Evolutionary conservation across 2,329 filamentous ascomycete genomes (phyloP).

Genomic region (Beauveria sp.): DNA sequence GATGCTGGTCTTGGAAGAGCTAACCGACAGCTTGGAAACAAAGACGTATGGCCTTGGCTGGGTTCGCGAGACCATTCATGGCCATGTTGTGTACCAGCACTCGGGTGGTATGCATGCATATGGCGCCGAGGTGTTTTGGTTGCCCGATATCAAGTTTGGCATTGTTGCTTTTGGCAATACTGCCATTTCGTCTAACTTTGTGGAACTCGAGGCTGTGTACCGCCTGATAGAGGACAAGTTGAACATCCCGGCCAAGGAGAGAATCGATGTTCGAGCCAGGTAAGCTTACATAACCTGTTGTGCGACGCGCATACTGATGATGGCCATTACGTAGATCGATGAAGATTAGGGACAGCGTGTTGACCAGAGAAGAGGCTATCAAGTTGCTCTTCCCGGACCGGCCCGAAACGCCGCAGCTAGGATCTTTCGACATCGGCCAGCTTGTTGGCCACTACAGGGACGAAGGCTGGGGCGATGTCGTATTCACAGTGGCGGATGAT

Average conservation of each 20-base stretch:
- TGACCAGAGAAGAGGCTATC: background rate
- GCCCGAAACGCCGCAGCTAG: background rate
- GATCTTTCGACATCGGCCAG: background rate
- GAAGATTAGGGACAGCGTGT: background rate
- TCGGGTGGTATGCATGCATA: conserved; percentile 22
- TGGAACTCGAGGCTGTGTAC: conserved; percentile 18
- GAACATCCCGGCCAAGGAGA: conserved; percentile 14
- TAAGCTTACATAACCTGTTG: conserved; percentile 12
- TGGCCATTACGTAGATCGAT: background rate
- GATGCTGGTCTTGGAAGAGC: conserved; percentile 22
- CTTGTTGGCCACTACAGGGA: conserved; percentile 5
- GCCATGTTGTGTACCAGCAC: conserved; percentile 23
- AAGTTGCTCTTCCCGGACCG: conserved; percentile 3
- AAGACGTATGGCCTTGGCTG: conserved; percentile 25
- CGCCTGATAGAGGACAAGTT: conserved; percentile 25
- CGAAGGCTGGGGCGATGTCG: conserved; percentile 5
- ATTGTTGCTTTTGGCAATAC: conserved; percentile 34
- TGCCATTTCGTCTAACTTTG: conserved; percentile 28
- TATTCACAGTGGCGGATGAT: background rate
- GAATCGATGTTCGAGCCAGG: conserved; percentile 16
- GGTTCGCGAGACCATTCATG: conserved; percentile 18
- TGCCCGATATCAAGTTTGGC: conserved; percentile 25
- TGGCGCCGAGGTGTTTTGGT: conserved; percentile 23
- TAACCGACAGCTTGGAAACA: conserved; percentile 14
- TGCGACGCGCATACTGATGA: background rate